Evolutionary conservation across 169 alveolate species (phyloP), one percentile per base, ranked within the genome.

Genomic region (Babesia caballi): DNA sequence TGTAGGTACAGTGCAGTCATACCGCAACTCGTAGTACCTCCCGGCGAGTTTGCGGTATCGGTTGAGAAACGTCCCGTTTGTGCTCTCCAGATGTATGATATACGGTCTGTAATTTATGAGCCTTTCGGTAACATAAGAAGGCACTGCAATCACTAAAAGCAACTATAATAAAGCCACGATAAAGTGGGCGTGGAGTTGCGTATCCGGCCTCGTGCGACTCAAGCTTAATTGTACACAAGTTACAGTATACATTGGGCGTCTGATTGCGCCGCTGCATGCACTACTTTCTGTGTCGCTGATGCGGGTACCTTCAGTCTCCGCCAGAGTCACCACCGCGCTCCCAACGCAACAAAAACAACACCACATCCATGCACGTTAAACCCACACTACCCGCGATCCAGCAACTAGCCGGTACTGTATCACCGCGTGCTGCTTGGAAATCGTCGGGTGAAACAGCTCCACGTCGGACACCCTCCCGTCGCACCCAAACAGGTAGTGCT

Each of bases 341-440:
- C n/a, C n/a, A n/a, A n/a, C n/a, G n/a, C n/a, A n/a, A n/a, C n/a
- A n/a, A n/a, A n/a, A n/a, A n/a, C n/a, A n/a, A n/a, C n/a, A n/a
- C n/a, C n/a, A n/a, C n/a, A n/a, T n/a, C n/a, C n/a, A n/a, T n/a
- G n/a, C n/a, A 52, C n/a, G n/a, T n/a, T 7, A 46, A 23, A 25
- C 70, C 14, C 30, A 53, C 80, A 72, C 21, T n/a, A 80, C 63
- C 32, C 30, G 56, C 7, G 90, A 70, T 51, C 83, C 89, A 30
- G 76, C 86, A 32, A 75, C 83, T 52, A 81, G 85, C 66, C 98
- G 85, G 82, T 90, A 95, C 76, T 96, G 97, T 40, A 97, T 94
- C 19, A 96, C 99, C 12, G 99, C 98, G 80, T 97, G 99, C 74
- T 97, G 98, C 50, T 91, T 91, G 5, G 97, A 93, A 23, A 94